A percentile compares a stretch with the other conserved stretches of the same genome.
phyloP scores from a whole-genome alignment of 2,329 filamentous ascomycete genomes.

The Colletotrichum nymphaeae region DNA sequence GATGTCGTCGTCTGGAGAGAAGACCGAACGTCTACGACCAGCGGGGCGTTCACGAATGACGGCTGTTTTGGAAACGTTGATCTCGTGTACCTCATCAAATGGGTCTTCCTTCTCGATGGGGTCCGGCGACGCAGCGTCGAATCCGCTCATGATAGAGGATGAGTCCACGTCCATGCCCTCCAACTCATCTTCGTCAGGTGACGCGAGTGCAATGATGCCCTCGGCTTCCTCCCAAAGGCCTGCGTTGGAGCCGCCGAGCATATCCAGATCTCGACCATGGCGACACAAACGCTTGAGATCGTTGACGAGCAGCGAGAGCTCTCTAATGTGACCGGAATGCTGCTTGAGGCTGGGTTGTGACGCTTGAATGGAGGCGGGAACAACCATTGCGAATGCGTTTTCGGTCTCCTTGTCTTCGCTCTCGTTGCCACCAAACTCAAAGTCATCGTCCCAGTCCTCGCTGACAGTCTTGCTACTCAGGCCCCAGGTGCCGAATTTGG shows the following conservation, averaged over 20 bases:
- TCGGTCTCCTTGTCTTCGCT: constrained; percentile 50
- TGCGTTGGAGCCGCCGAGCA: constrained; percentile 69
- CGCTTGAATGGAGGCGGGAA: constrained; percentile 83
- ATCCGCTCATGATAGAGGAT: constrained; percentile 55
- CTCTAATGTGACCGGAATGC: constrained; percentile 85
- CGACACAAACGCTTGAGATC: constrained; percentile 83
- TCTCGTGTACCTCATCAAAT: constrained; percentile 52
- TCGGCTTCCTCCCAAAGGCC: constrained; percentile 84
- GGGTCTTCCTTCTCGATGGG: constrained; percentile 56
- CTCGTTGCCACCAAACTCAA: constrained; percentile 74
- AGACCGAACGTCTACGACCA: constrained; percentile 69
- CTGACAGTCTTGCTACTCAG: constrained; percentile 82
- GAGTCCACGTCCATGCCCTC: constrained; percentile 51
- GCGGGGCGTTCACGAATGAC: constrained; percentile 66
- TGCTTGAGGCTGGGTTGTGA: constrained; percentile 85
- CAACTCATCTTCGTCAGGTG: constrained; percentile 71
- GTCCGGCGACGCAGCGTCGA: constrained; percentile 53
- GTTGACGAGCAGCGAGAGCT: constrained; percentile 84
- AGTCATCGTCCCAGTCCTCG: constrained; percentile 92
- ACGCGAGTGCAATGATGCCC: constrained; percentile 87
- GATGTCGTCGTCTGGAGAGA: constrained; percentile 74
- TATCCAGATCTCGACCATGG: constrained; percentile 74
- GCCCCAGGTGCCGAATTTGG: constrained; percentile 86
- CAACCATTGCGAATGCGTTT: constrained; percentile 67
- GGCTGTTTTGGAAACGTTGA: constrained; percentile 59